These are phyloP conservation scores for Platanthera zijinensis DNA, from an alignment of 106 monocot species.

Conservation along the genomic window DNA sequence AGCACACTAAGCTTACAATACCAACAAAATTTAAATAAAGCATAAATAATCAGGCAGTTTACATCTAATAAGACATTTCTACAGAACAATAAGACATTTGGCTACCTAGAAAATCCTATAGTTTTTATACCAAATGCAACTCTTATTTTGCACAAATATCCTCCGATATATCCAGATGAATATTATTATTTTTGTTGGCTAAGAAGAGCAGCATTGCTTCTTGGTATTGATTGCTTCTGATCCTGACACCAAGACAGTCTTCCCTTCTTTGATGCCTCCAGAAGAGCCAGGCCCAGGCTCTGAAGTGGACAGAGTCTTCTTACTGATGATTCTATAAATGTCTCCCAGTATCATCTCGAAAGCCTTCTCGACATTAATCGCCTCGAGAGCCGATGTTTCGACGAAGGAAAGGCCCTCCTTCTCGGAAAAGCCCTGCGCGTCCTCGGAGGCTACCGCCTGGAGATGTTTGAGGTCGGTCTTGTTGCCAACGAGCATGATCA, in stretches of 20 bases:
- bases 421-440: constrained; percentile 43
- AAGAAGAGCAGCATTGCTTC: constrained; percentile 4
- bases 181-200: too few species aligned
- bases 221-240: constrained; percentile 8
- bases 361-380: constrained; percentile 3
- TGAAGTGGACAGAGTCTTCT: constrained; percentile 2
- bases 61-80: too few species aligned
- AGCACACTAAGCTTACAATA: too few species aligned
- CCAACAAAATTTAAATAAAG: too few species aligned
- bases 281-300: constrained; percentile 1
- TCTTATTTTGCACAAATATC: too few species aligned
- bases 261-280: constrained; percentile 11
- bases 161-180: too few species aligned
- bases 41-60: too few species aligned
- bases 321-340: constrained; percentile 11
- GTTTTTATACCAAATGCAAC: too few species aligned
- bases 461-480: constrained; percentile 52
- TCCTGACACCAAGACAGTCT: constrained; percentile 8
- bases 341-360: constrained; percentile 7
- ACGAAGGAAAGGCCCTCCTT: constrained; percentile 43
- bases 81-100: too few species aligned
- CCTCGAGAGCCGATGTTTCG: constrained; percentile 31
- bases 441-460: constrained; percentile 33
- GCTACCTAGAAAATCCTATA: too few species aligned
- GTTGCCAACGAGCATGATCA: constrained; percentile 49